Percentiles rank a stretch among this genome's conserved stretches.
These are phyloP conservation scores for Pseudoneurospora amorphoporcata DNA, from an alignment of 495 filamentous ascomycete species.

Conservation along the genomic window DNA sequence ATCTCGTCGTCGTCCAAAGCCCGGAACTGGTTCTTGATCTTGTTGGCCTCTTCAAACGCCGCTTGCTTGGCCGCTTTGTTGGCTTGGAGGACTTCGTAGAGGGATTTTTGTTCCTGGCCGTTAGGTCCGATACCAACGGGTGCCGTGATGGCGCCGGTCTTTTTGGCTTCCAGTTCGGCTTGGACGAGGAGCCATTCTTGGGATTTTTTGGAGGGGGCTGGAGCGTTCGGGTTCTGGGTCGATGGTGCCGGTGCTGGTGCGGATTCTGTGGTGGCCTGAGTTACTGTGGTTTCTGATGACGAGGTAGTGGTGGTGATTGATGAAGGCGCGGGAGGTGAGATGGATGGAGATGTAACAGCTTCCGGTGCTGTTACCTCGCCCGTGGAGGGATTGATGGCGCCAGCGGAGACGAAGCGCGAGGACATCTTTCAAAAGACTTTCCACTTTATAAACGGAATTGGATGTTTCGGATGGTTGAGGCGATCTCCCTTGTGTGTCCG, in stretches of 20 bases:
- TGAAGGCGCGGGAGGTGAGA: not conserved
- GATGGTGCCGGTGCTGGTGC: not conserved
- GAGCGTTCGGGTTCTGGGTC: not conserved
- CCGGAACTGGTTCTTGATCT: conserved; percentile 88
- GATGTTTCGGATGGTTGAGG: not conserved
- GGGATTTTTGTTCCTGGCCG: conserved; percentile 51
- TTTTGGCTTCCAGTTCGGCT: conserved; percentile 54
- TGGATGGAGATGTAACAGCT: not conserved
- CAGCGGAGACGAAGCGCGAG: conserved; percentile 84
- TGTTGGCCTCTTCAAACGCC: conserved; percentile 82
- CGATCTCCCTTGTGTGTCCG: not conserved
- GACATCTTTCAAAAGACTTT: conserved; percentile 36
- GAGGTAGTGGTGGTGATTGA: not conserved
- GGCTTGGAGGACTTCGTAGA: conserved; percentile 80
- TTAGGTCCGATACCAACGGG: conserved; percentile 38
- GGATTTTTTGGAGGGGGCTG: conserved; percentile 5
- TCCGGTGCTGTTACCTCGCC: conserved; percentile 14
- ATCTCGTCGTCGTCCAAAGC: conserved; percentile 89
- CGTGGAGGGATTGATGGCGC: conserved; percentile 54
- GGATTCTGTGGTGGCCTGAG: not conserved
- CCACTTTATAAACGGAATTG: not conserved
- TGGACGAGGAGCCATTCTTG: conserved; percentile 62
- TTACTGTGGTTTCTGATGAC: not conserved
- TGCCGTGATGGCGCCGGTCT: conserved; percentile 46
- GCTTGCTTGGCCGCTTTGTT: conserved; percentile 98